Base-by-base conservation (phyloP, 306 rosid species). In the Myrica gale region DNA sequence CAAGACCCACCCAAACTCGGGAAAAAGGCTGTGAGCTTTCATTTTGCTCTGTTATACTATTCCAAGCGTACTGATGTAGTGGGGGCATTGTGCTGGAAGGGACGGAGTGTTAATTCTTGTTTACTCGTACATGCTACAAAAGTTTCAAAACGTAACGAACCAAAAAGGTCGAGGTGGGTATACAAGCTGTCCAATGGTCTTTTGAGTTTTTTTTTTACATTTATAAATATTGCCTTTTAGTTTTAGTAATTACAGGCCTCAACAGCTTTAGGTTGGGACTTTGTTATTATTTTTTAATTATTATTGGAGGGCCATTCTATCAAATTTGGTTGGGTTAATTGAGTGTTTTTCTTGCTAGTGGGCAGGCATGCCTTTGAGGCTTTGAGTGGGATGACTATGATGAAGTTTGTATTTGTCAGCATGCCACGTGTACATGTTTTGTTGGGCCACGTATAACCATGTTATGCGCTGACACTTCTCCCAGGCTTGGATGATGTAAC, bases 1-100 rank as follows among this genome's bases (percentile, higher is more conserved):
- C 50, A 51, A 60, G 76, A 77, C 85, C 84, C 85, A 89, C 87
- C 85, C 70, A 84, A 84, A 82, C 88, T 85, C 82, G 63, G 37
- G 51, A 73, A 84, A 86, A 88, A 86, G 88, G 75, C 57, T 69
- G 53, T 54, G 68, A 81, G 50, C 83, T 84, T 78, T 86, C 88
- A 84, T 86, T 50, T 56, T 81, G 86, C 56, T 68, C 37, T 16
- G 73, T 77, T 77, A 71, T 82, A 77, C 67, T 67, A 77, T 61
- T 72, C 47, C 71, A 46, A 51, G 71, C 58, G 56, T 58, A 46
- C 61, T 56, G 81, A 72, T 67, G 80, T 75, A 83, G 85, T 83
- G 89, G 83, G 82, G 84, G 48, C 79, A 72, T 20, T 45, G 69
- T 51, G 65, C 32, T 26, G 68, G 71, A 71, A 19, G 57, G 46